Conservation (phyloP, 2,329 filamentous ascomycete genomes). For the Thelonectria blattea region DNA sequence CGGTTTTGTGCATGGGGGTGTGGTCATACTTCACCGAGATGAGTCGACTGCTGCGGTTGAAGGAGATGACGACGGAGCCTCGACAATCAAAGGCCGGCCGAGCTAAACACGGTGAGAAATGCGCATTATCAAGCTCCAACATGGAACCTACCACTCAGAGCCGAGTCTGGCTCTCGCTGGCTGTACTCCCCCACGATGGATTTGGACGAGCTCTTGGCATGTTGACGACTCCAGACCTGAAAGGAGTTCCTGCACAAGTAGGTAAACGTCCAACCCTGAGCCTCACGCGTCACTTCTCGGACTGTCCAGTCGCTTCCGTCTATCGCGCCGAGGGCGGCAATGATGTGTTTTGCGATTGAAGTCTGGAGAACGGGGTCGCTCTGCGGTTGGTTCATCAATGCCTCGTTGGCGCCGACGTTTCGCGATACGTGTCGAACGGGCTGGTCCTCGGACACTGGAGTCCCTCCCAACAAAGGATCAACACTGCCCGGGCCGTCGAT, state of each 20-base stretch:
- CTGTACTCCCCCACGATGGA: slow-evolving; percentile 56
- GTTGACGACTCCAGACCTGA: slow-evolving; percentile 56
- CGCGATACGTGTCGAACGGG: slow-evolving; percentile 40
- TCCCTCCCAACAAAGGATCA: slow-evolving; percentile 45
- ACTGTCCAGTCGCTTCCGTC: slow-evolving; percentile 58
- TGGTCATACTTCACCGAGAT: slow-evolving; percentile 63
- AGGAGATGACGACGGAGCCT: slow-evolving; percentile 56
- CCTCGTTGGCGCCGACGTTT: slow-evolving; percentile 52
- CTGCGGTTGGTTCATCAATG: slow-evolving; percentile 55
- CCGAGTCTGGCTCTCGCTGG: slow-evolving; percentile 52
- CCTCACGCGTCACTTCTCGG: slow-evolving; percentile 50
- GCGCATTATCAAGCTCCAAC: background rate
- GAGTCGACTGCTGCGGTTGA: slow-evolving; percentile 53
- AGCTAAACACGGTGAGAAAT: slow-evolving; percentile 39
- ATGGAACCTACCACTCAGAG: slow-evolving; percentile 50
- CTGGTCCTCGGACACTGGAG: slow-evolving; percentile 16
- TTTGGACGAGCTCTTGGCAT: slow-evolving; percentile 49
- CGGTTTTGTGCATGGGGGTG: slow-evolving; percentile 62
- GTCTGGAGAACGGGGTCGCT: slow-evolving; percentile 57
- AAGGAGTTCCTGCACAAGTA: slow-evolving; percentile 61
- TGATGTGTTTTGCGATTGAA: slow-evolving; percentile 56
- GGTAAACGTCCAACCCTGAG: slow-evolving; percentile 60
- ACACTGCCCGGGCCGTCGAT: slow-evolving; percentile 42
- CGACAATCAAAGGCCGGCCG: slow-evolving; percentile 66
- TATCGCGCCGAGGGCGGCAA: slow-evolving; percentile 48